phyloP scores from a whole-genome alignment of 192 early-diverging fungal species.

The Phycomyces nitens region DNA sequence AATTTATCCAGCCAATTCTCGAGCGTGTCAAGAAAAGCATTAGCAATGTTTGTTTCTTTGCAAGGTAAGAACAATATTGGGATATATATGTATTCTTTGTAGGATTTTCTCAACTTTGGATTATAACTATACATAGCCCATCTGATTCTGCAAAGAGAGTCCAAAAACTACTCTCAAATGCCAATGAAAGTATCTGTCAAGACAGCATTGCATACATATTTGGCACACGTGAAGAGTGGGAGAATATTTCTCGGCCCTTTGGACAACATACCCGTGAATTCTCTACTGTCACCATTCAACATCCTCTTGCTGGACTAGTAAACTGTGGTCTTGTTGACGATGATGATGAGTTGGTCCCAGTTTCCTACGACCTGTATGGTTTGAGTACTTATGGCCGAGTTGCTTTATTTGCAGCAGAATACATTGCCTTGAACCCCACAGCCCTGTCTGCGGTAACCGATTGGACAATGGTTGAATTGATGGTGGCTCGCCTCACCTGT shows the following conservation, averaged over 20 bases:
- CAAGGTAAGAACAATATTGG: constrained; percentile 28
- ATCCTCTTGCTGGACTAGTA: constrained; percentile 12
- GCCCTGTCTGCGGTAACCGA: constrained; percentile 32
- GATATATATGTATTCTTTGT: background rate
- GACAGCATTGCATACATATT: constrained; percentile 20
- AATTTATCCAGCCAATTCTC: constrained; percentile 1
- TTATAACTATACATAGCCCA: constrained; percentile 46
- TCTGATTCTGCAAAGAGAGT: constrained; percentile 42
- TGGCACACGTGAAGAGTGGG: constrained; percentile 39
- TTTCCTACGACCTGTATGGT: constrained; percentile 48
- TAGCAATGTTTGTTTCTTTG: constrained; percentile 26
- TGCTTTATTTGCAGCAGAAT: constrained; percentile 41
- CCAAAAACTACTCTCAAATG: constrained; percentile 24
- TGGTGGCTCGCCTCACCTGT: constrained; percentile 35
- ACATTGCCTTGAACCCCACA: background rate
- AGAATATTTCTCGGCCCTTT: constrained; percentile 28
- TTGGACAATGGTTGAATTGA: constrained; percentile 33
- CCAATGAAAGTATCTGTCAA: background rate
- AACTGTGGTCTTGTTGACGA: constrained; percentile 8
- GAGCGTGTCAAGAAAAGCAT: constrained; percentile 34
- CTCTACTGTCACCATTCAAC: constrained; percentile 6
- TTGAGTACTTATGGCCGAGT: constrained; percentile 44
- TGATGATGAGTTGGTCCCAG: constrained; percentile 20
- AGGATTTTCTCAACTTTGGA: too few relatives aligned
- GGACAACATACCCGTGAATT: constrained; percentile 25